Evolutionary conservation across 2,329 filamentous ascomycete genomes (phyloP), one percentile per base, ranked within the genome.

Genomic region (Neonectria ditissima): DNA sequence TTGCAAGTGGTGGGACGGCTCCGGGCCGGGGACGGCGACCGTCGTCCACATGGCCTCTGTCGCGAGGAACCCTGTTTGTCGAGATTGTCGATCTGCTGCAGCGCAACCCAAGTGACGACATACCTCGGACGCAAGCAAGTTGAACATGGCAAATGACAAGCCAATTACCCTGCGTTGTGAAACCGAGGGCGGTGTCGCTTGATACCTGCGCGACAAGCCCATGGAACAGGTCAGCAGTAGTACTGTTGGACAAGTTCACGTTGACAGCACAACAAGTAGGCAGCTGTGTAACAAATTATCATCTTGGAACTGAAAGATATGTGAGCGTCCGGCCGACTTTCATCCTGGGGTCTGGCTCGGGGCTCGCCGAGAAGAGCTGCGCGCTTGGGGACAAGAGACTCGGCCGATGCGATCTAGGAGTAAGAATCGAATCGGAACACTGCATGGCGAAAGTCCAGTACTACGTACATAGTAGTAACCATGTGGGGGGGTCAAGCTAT

Each of bases 71-170:
- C 16, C 10, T 18, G 39, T 30, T 50, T 16, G 56, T 51, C 56
- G 22, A 53, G 56, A 37, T 53, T 59, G 48, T 59, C 39, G 39
- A 59, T 59, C 56, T 54, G n/a, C 48, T 59, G 56, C 56, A 54
- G 50, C 32, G 50, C 48, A 53, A 53, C 50, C 48, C 48, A 54
- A 59, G 39, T 45, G 28, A 30, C 37, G 28, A 44, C 39, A 39
- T 39, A 45, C 28, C 16, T 4, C 44, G 44, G 14, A 30, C 45
- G 47, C 24, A 47, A 47, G 22, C 14, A 47, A n/a, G 37, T 22
- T 45, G 55, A 50, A 30, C 24, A 26, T 39, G 44, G 45, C 45
- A 43, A 28, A 50, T 39, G 44, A 34, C 44, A n/a, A 41, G 22
- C 11, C 32, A 43, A 50, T 50, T 47, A 26, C 24, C 55, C 55